A percentile compares a stretch with the other conserved stretches of the same genome.
These are phyloP conservation scores for Vitis vinifera DNA, from an alignment of 164 flowering plant species.

Conservation along the genomic window ASM3070453v1 NC_081807.1:10458001-10458500, in stretches of 20 bases:
- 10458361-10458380: too few relatives aligned
- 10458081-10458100: slow-evolving; percentile 28
- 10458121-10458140: slow-evolving; percentile 91
- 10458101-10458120: slow-evolving; percentile 77
- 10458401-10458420: too few relatives aligned
- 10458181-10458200: slow-evolving; percentile 61
- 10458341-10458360: too few relatives aligned
- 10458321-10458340: too few relatives aligned
- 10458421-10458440: too few relatives aligned
- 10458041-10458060: background rate
- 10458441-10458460: too few relatives aligned
- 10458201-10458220: slow-evolving; percentile 60
- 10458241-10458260: slow-evolving; percentile 72
- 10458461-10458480: too few relatives aligned
- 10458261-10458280: slow-evolving; percentile 9
- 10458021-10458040: background rate
- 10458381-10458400: too few relatives aligned
- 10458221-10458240: slow-evolving; percentile 84
- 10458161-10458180: slow-evolving; percentile 69
- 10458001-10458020: background rate
- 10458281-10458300: background rate
- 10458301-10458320: background rate
- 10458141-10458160: slow-evolving; percentile 76
- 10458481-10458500: too few relatives aligned
- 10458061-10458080: background rate